Base-by-base conservation (phyloP, 148 eudicot genomes). In the Mesembryanthemum crystallinum region DNA sequence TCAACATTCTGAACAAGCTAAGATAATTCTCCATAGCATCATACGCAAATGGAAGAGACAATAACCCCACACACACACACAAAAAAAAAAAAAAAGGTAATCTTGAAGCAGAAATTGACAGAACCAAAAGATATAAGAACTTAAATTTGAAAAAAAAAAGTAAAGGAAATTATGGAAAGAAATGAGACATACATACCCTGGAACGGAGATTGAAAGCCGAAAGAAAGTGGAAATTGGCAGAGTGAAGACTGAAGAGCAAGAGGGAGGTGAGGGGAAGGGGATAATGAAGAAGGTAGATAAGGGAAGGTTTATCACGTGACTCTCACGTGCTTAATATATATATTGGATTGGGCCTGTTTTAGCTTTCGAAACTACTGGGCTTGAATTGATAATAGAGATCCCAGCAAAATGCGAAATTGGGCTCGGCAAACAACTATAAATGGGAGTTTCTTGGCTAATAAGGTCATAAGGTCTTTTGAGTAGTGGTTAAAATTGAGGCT, bases 261-360 rank as follows among this genome's bases (percentile, higher is more conserved):
- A n/a, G n/a, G n/a, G n/a, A n/a, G n/a, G 29, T 1, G 39, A 21
- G 30, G n/a, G 25, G 32, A 42, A n/a, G n/a, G 25, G 14, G 74
- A 64, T 63, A 65, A 75, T 51, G 60, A 55, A 66, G 69, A 74
- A 49, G 45, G 61, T 51, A 52, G 64, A 63, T 49, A 70, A 70
- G 79, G 72, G 20, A 30, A 10, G 10, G 7, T 7, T 33, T 35
- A 17, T 69, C 78, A 29, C 79, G 74, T 74, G 78, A 37, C 12
- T 59, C 7, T 60, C 82, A 79, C 74, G 77, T 73, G 82, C 15
- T 60, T 62, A 1, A 8, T 4, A 8, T 20, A 18, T 39, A 8
- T 20, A 18, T 39, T 66, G 76, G 64, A 1, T 28, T 78, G 45
- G 80, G 37, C 62, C 32, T 8, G 12, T 6, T 23, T 62, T 2